Percentiles rank a stretch among this genome's conserved stretches.
These are phyloP conservation scores for Brassica juncea DNA, from an alignment of 345 rosid genomes.

Conservation along the genomic window DNA sequence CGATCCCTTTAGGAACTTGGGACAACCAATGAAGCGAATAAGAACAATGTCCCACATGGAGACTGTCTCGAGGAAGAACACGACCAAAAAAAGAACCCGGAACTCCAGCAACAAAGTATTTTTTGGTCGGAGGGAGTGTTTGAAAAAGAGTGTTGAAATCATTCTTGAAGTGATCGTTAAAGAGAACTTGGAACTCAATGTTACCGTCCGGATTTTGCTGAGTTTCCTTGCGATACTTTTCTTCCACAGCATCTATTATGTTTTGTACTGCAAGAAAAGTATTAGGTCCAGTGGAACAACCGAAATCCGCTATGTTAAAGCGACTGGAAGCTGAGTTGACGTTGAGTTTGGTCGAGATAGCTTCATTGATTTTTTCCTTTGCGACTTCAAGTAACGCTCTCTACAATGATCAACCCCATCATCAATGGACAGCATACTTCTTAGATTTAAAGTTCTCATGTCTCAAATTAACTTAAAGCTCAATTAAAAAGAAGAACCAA, in stretches of 20 bases:
- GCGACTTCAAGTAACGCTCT: slow-evolving; percentile 30
- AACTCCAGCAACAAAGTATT: slow-evolving; percentile 43
- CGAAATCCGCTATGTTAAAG: slow-evolving; percentile 40
- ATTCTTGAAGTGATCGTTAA: slow-evolving; percentile 46
- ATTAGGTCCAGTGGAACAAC: slow-evolving; percentile 43
- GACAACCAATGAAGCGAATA: slow-evolving; percentile 50
- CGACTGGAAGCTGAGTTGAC: slow-evolving; percentile 10
- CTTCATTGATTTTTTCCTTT: slow-evolving; percentile 40
- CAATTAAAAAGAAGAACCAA: background rate
- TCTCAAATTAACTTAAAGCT: background rate
- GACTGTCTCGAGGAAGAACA: slow-evolving; percentile 44
- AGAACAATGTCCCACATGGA: slow-evolving; percentile 45
- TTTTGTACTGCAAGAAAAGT: slow-evolving; percentile 37
- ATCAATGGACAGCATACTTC: background rate
- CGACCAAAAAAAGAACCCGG: slow-evolving; percentile 51
- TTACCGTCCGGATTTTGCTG: background rate
- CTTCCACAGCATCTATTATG: slow-evolving; percentile 37
- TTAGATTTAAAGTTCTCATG: background rate
- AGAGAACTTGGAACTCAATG: slow-evolving; percentile 40
- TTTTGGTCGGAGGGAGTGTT: slow-evolving; percentile 37
- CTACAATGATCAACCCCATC: slow-evolving; percentile 32
- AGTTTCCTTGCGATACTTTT: background rate
- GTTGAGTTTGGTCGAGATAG: slow-evolving; percentile 48
- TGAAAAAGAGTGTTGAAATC: slow-evolving; percentile 64
- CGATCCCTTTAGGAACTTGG: slow-evolving; percentile 25